Base-by-base conservation (phyloP, 225 moss, liverwort and hornwort species). In the Sphagnum contortum region DNA sequence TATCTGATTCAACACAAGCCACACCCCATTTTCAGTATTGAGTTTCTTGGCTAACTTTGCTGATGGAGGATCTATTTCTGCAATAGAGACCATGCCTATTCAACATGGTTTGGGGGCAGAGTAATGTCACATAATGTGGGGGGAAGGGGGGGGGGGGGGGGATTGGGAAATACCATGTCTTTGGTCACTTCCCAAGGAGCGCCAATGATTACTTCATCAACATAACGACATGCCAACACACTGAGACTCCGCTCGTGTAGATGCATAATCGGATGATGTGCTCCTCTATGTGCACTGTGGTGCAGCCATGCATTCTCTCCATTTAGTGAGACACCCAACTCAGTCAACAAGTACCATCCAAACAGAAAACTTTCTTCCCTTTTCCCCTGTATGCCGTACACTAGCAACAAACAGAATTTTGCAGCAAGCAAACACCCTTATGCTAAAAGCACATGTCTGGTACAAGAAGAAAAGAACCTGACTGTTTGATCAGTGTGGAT, bases 171-270 rank as follows among this genome's bases (percentile, higher is more conserved):
- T 84, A 98, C 96, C 96, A 98, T 98, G 63, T 91, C 96, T 82
- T 88, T 93, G 12, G 93, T 89, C 57, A 98, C 76, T 77, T 89
- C 93, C 96, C 96, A 98, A 44, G 96, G 96, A 48, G 96, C 96
- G 73, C 96, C 96, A 74, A 98, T 98, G 50, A 98, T 93, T 12
- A 98, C 87, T 77, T 98, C 91, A 64, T 98, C 93, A 62, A 93
- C 96, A 68, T 81, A 93, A 45, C 88, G 85, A 64, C 96, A 98
- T 44, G 96, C 87, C 69, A 98, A 76, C 55, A 98, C 96, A 69
- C 93, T 98, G 61, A 98, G 80, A 77, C 93, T 98, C 62, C 93
- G 85, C 75, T 98, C 93, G 55, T 98, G 96, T 57, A 98, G 79
- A 64, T 98, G 89, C 96, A 98, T 92, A 60, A 98, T 89, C 64